Evolutionary conservation across 2,329 filamentous ascomycete species (phyloP), one percentile per base, ranked within the genome.

Genomic region (Ophiostoma montium): DNA sequence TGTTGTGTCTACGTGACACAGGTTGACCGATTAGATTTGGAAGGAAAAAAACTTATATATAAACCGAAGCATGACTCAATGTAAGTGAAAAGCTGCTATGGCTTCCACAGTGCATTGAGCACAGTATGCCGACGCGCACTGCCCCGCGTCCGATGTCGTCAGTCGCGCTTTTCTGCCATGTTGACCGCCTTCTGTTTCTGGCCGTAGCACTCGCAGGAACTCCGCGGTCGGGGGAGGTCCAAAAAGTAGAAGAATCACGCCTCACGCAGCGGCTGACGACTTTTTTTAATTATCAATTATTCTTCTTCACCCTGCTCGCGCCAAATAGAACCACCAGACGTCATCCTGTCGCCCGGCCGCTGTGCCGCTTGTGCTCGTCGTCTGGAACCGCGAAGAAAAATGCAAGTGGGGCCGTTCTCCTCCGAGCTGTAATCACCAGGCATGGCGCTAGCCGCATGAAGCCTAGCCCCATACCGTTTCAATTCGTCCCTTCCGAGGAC

Each of bases 351-450:
- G n/a, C n/a, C n/a, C n/a, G n/a, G n/a, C n/a, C n/a, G n/a, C n/a
- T n/a, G n/a, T n/a, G n/a, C n/a, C n/a, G n/a, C 38, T 41, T 19
- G 38, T 19, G 19, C 19, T 23, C 23, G 13, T 46, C 35, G 15
- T 36, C 32, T 38, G 23, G 35, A 32, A 13, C 19, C 13, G 47
- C 30, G 18, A 46, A 21, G 32, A 42, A 15, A 16, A n/a, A 12
- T 8, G n/a, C 27, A 31, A 30, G 51, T 44, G 52, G 49, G 52
- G 49, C 52, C 52, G 52, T 53, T 53, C 50, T 52, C 44, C 45
- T 52, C 52, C 52, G 52, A 53, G 21, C 12, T 41, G 49, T 47
- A 49, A 46, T 49, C 48, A 48, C 19, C 46, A 49, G 48, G 35
- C 44, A 36, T 5, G 4, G 15, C 23, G 13, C 52, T 46, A 50